Conservation (phyloP, 2,329 filamentous ascomycete species). For the Sporothrix protearum region DNA sequence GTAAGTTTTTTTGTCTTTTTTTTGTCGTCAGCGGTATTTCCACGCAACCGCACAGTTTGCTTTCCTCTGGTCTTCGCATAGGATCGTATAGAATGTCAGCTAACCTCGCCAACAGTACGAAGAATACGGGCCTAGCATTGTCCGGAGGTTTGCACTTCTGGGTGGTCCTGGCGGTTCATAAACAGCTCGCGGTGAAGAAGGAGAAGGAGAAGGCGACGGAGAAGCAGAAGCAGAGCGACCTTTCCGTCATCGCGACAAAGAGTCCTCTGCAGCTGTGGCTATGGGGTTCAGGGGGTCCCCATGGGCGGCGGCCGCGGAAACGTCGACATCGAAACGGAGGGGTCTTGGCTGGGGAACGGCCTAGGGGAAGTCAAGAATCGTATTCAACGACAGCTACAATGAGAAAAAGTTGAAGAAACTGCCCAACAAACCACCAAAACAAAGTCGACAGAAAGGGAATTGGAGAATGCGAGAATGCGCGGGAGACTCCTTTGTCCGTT, state of each 20-base stretch:
- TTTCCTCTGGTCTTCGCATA: no score
- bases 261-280: background rate
- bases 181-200: constrained; percentile 26
- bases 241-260: background rate
- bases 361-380: background rate
- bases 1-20: constrained; percentile 38
- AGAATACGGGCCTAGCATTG: constrained; percentile 93
- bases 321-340: background rate
- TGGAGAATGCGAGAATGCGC: background rate
- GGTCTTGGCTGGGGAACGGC: background rate
- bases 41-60: background rate
- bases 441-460: background rate
- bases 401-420: background rate
- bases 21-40: background rate
- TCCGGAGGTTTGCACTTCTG: constrained; percentile 86
- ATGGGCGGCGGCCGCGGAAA: background rate
- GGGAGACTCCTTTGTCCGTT: background rate
- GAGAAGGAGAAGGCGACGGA: background rate
- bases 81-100: background rate
- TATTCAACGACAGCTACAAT: constrained; percentile 1
- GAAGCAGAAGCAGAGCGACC: background rate
- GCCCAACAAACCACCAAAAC: background rate
- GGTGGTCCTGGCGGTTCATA: constrained; percentile 85
- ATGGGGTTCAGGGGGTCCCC: background rate
- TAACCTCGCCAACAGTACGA: constrained; percentile 62